Evolutionary conservation across 2,329 filamentous ascomycete species (phyloP), one percentile per base, ranked within the genome.

Genomic region (Cordyceps farinosa): DNA sequence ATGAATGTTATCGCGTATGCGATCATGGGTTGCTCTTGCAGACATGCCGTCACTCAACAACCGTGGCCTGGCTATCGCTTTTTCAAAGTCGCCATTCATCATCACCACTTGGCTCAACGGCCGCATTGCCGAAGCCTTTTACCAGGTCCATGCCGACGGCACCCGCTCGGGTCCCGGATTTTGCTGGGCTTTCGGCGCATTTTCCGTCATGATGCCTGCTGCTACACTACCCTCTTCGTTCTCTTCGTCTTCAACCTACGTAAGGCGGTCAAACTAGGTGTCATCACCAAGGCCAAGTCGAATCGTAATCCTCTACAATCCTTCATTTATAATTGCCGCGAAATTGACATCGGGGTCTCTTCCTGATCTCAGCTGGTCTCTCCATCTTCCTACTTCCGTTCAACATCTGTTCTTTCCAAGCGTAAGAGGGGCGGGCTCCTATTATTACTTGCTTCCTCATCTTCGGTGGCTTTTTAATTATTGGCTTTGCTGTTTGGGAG

Each of bases 141-240:
- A 48, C 42, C 32, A 45, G 27, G 27, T 57, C 8, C 9, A 34
- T 15, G 4, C 54, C 7, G 42, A 48, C 44, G 42, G 29, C 42
- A 47, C 55, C 30, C 76, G 84, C 45, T 67, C 74, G 3, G 74
- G 79, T 13, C 77, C 79, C 9, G 83, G 79, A 61, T 89, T 84
- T 82, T 80, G 84, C 55, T 89, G 87, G 87, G 86, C 80, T 3
- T 89, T 85, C 69, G 87, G 85, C 51, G 79, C 80, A 64, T 90
- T 87, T 75, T 79, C 82, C 50, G 86, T 90, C 67, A 80, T 89
- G 63, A 76, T 84, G 7, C 86, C 86, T 1, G 74, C 83, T 36
- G 80, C 86, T 55, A 82, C 82, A 42, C 62, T 83, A n/a, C 86
- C 86, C 75, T 88, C 36, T 80, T 82, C 40, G 67, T 78, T 15